Evolutionary conservation across 2,329 filamentous ascomycete genomes (phyloP), one percentile per base, ranked within the genome.

Genomic region (Zopfia rhizophila): DNA sequence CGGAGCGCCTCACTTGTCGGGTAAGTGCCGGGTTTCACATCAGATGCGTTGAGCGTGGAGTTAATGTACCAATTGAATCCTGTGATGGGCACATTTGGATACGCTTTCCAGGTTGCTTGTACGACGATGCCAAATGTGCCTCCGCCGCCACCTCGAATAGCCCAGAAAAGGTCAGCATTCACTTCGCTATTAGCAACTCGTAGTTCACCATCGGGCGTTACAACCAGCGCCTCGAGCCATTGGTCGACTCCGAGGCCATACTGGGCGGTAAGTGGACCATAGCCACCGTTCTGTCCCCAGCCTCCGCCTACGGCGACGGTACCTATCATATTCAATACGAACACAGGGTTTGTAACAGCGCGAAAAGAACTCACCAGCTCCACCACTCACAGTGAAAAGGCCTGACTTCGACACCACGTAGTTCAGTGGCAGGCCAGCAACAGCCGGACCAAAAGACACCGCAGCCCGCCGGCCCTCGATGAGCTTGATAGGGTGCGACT

Each of bases 131-230:
- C 52, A 24, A 49, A 53, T 6, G 52, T 55, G 8, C 45, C 41
- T 12, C 49, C 45, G 11, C 49, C 49, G 10, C 49, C 45, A 19
- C 55, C 54, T 23, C 56, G 43, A 8, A 60, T 19, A 7, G 68
- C 68, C 58, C 67, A 76, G 43, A 67, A 64, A 11, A 74, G 49
- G 3, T 69, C 65, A 2, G 53, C 51, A 11, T 70, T 61, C 3
- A 56, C 54, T 3, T 60, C 69, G 22, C 61, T 53, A 38, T 72
- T 73, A 2, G 68, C 72, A 1, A 52, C 58, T 3, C 69, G 41
- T 17, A 66, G 53, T 5, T 57, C 51, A 5, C 70, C 72, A 43
- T 66, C 55, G 6, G 72, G 65, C 1, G 64, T 70, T 6, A 74
- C 66, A 16, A 72, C 50, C 5, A 56, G 54, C 32, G 68, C 65